Percentiles rank a stretch among this genome's conserved stretches.
Evolutionary conservation across 2,329 filamentous ascomycete species (phyloP).

Genomic region (Tolypocladium tundrense): DNA sequence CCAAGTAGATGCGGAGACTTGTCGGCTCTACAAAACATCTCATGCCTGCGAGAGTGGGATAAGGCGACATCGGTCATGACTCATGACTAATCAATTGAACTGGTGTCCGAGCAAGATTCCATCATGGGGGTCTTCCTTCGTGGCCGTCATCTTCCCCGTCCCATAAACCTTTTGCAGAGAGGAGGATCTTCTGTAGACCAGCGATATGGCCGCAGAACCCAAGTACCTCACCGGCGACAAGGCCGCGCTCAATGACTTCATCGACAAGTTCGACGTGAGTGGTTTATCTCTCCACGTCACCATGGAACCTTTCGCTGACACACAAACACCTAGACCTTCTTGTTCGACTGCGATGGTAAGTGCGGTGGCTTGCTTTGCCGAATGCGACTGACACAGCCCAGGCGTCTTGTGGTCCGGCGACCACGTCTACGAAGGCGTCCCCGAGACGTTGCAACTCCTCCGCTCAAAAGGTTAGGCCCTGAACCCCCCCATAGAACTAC

Average conservation of each 20-base stretch:
- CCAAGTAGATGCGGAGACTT: neutral
- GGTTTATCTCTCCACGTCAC: constrained; percentile 10
- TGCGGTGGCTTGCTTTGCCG: neutral
- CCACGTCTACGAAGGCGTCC: constrained; percentile 73
- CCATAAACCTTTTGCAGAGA: too few species aligned
- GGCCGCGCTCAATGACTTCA: constrained; percentile 67
- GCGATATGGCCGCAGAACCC: constrained; percentile 22
- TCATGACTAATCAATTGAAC: neutral
- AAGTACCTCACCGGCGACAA: constrained; percentile 71
- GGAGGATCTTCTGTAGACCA: neutral
- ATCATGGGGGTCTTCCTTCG: too few species aligned
- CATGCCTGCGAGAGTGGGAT: neutral
- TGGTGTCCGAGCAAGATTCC: neutral
- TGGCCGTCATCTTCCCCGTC: neutral
- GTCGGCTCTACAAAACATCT: neutral
- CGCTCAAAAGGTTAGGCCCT: constrained; percentile 57
- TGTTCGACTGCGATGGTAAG: constrained; percentile 95
- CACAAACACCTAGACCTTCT: constrained; percentile 56
- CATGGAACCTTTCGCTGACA: neutral
- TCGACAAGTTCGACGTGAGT: constrained; percentile 85
- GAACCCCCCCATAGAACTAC: too few species aligned
- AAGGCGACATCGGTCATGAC: neutral
- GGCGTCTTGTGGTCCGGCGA: constrained; percentile 96
- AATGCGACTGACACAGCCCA: constrained; percentile 21
- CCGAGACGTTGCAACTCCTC: constrained; percentile 76